Conservation (phyloP, 371 early-diverging fungal species). For the Batkoa obscura region DNA sequence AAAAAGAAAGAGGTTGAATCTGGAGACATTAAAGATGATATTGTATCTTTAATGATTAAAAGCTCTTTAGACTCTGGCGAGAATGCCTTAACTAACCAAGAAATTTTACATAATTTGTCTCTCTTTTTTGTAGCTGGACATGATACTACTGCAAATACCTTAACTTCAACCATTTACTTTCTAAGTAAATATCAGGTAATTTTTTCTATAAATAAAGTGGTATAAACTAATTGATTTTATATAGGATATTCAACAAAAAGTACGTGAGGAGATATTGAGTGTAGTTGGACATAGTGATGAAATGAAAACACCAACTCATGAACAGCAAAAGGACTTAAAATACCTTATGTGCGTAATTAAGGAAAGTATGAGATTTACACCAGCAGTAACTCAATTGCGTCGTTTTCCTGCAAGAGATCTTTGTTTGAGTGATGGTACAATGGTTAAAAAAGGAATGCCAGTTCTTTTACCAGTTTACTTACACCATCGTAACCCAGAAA, state of each 20-base stretch:
- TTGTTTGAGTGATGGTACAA: conserved; percentile 3
- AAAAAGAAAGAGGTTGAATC: not conserved
- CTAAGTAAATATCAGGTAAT: not conserved
- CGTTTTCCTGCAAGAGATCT: conserved; percentile 1
- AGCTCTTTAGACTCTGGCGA: not conserved
- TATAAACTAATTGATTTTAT: too few species aligned
- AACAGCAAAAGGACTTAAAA: conserved; percentile 17
- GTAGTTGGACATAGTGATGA: conserved; percentile 14
- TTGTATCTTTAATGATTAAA: not conserved
- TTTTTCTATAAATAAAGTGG: too few species aligned
- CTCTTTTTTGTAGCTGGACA: conserved; percentile 5
- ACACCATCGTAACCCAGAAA: conserved; percentile 8
- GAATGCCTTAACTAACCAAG: not conserved
- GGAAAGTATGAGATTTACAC: conserved; percentile 20
- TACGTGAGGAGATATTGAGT: not conserved
- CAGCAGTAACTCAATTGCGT: conserved; percentile 14
- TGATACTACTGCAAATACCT: conserved; percentile 5
- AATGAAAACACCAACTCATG: conserved; percentile 13
- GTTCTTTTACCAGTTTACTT: conserved; percentile 4
- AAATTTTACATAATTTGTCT: not conserved
- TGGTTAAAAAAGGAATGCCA: conserved; percentile 6
- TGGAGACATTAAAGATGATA: not conserved
- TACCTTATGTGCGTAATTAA: conserved; percentile 21
- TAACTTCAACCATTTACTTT: not conserved
- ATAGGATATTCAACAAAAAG: not conserved